Conservation (phyloP, 345 rosid species). For the Salix arbutifolia region DNA sequence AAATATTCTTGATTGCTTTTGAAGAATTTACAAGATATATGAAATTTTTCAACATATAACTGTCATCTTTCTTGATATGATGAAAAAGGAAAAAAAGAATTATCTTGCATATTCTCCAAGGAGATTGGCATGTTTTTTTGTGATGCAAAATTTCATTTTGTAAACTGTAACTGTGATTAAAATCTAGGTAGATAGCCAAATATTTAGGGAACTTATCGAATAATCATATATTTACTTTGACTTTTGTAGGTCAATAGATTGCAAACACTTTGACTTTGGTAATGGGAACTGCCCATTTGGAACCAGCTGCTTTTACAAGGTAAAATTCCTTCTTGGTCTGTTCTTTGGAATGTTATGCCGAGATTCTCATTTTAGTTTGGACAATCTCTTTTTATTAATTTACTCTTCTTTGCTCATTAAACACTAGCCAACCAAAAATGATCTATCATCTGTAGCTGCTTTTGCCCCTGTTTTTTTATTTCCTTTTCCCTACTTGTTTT, state of each 20-base stretch:
- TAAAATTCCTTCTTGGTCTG: constrained; percentile 13
- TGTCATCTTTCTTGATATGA: not conserved
- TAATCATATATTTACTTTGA: not conserved
- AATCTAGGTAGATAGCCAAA: not conserved
- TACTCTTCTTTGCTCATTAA: not conserved
- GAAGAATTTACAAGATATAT: not conserved
- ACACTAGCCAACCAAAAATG: not conserved
- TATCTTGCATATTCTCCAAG: not conserved
- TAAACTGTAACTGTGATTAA: not conserved
- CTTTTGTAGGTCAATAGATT: constrained; percentile 66
- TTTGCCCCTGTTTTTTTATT: not conserved
- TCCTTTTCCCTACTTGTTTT: not conserved
- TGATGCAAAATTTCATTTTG: not conserved
- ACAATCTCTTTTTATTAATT: not conserved
- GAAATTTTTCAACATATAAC: not conserved
- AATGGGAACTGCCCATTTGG: constrained; percentile 95
- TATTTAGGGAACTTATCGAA: no score
- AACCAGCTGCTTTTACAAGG: constrained; percentile 96
- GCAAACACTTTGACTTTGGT: constrained; percentile 89
- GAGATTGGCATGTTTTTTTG: not conserved
- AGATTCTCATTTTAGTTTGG: not conserved
- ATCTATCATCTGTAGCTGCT: not conserved
- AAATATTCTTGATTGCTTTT: not conserved
- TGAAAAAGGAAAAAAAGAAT: not conserved
- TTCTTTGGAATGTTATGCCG: not conserved